Conservation (phyloP, 306 rosid species). For the Hippophae tibetana region DNA sequence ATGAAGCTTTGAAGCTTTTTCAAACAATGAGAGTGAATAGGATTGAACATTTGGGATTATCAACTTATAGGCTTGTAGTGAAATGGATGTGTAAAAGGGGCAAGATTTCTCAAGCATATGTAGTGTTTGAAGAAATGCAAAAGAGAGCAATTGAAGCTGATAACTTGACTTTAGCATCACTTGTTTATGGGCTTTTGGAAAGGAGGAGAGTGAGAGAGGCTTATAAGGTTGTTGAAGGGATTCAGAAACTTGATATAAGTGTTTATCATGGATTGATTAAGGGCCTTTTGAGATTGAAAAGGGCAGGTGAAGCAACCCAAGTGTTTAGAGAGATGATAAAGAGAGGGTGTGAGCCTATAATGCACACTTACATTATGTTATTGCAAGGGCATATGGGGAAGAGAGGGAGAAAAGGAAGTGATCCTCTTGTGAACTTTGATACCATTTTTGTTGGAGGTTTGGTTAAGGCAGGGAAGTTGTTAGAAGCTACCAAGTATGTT, state of each 20-base stretch:
- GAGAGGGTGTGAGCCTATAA: slow-evolving; percentile 39
- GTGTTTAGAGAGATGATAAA: slow-evolving; percentile 72
- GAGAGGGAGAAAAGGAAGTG: slow-evolving; percentile 55
- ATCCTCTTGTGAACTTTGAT: slow-evolving; percentile 65
- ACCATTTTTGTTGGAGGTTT: slow-evolving; percentile 73
- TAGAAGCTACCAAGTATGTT: slow-evolving; percentile 70
- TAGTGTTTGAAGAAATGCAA: slow-evolving; percentile 63
- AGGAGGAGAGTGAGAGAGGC: slow-evolving; percentile 54
- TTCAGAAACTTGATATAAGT: slow-evolving; percentile 28
- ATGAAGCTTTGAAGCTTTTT: slow-evolving; percentile 58
- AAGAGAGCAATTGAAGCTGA: slow-evolving; percentile 42
- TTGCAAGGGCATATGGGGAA: slow-evolving; percentile 68
- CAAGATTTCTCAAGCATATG: slow-evolving; percentile 30
- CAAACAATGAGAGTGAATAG: slow-evolving; percentile 52
- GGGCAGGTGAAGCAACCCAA: slow-evolving; percentile 61
- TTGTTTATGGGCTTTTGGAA: slow-evolving; percentile 51
- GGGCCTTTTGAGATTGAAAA: slow-evolving; percentile 60
- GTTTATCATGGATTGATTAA: slow-evolving; percentile 66
- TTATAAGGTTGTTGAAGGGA: slow-evolving; percentile 22
- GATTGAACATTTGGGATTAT: slow-evolving; percentile 41
- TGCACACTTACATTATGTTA: slow-evolving; percentile 80
- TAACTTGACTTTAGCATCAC: slow-evolving; percentile 31
- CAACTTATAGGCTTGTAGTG: slow-evolving; percentile 54
- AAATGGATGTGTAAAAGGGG: slow-evolving; percentile 64
- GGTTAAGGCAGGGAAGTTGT: slow-evolving; percentile 32